Evolutionary conservation across 768 basidiomycete species (phyloP).

Genomic region (Lactarius pseudohatsudake): DNA sequence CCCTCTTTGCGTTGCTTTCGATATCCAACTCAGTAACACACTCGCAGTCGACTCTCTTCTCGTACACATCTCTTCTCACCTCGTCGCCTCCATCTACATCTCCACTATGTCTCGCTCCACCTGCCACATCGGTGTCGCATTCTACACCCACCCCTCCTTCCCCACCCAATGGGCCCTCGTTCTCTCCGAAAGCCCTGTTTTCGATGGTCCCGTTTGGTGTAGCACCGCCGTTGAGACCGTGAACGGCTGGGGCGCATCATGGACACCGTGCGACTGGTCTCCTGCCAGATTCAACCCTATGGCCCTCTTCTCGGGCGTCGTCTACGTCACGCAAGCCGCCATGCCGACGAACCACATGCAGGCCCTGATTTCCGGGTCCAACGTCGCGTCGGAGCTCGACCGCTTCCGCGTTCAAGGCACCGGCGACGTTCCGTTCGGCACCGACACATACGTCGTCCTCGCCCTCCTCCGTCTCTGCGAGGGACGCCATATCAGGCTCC

Average conservation of each 20-base stretch:
- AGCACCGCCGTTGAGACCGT: conserved; percentile 11
- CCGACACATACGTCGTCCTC: conserved; percentile 7
- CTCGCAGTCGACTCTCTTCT: neutral
- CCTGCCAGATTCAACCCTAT: conserved; percentile 2
- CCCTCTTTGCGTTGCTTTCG: neutral
- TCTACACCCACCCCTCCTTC: conserved; percentile 8
- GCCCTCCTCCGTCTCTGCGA: conserved; percentile 18
- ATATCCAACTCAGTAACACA: neutral
- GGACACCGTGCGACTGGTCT: conserved; percentile 11
- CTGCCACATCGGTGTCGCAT: conserved; percentile 13
- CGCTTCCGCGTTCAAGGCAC: neutral
- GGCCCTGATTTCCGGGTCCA: conserved; percentile 2
- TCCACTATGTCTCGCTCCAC: conserved; percentile 4
- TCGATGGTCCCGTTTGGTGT: conserved; percentile 13
- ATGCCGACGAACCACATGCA: neutral
- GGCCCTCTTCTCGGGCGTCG: conserved; percentile 7
- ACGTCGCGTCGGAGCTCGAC: conserved; percentile 18
- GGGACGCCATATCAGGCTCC: neutral
- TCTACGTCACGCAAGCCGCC: neutral
- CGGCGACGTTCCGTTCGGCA: conserved; percentile 5
- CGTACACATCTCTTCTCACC: neutral
- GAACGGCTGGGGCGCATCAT: conserved; percentile 13
- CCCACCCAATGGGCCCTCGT: conserved; percentile 17
- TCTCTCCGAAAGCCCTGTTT: conserved; percentile 4
- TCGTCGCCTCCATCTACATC: neutral